These are phyloP conservation scores for Westerdykella ornata DNA, from an alignment of 2,329 filamentous ascomycete genomes.

Conservation along the genomic window DNA sequence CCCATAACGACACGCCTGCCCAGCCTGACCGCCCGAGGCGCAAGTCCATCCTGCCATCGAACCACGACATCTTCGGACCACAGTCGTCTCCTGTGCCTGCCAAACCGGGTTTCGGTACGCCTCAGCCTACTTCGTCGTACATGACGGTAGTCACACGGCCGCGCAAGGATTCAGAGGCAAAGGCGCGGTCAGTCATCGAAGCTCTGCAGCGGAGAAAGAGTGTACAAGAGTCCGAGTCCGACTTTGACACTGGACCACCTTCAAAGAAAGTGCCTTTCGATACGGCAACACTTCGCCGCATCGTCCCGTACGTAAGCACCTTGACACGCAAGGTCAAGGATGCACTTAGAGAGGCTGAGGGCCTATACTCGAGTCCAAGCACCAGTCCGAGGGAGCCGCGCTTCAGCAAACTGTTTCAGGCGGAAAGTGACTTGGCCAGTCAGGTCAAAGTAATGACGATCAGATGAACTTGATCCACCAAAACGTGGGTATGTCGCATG, in stretches of 20 bases:
- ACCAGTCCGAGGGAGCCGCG: constrained; percentile 34
- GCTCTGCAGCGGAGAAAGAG: constrained; percentile 49
- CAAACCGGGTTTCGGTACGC: constrained; percentile 21
- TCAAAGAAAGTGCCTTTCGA: constrained; percentile 58
- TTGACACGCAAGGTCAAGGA: constrained; percentile 46
- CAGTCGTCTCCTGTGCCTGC: constrained; percentile 27
- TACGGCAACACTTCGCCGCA: constrained; percentile 56
- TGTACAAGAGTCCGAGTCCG: constrained; percentile 20
- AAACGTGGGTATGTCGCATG: too few species aligned
- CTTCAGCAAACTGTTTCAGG: constrained; percentile 30
- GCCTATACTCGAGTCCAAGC: constrained; percentile 41
- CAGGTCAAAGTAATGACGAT: constrained; percentile 40
- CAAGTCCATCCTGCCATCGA: constrained; percentile 33
- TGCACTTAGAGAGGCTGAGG: constrained; percentile 43
- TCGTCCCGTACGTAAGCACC: constrained; percentile 50
- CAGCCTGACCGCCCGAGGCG: constrained; percentile 21
- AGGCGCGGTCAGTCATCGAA: constrained; percentile 57
- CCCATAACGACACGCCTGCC: constrained; percentile 7
- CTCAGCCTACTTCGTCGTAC: constrained; percentile 20
- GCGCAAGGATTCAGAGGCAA: constrained; percentile 51
- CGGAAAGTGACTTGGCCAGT: constrained; percentile 28
- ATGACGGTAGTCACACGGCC: constrained; percentile 38
- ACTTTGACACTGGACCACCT: constrained; percentile 23
- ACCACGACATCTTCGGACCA: constrained; percentile 33
- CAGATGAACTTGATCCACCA: constrained; percentile 5